Conservation (phyloP, 768 basidiomycete genomes). For the Amanita inopinata region DNA sequence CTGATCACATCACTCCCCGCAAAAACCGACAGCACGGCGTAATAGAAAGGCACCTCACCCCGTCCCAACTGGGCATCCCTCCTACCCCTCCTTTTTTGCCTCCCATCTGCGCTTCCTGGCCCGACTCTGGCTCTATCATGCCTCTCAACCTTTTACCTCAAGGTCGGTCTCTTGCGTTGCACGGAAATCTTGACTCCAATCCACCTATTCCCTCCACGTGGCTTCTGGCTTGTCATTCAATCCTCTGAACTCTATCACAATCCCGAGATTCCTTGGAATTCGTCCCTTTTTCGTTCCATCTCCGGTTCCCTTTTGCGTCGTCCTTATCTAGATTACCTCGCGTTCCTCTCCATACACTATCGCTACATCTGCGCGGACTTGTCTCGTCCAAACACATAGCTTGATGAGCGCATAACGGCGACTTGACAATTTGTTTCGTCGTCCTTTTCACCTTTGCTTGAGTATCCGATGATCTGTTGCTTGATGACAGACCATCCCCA, state of each 20-base stretch:
- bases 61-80: constrained; percentile 1
- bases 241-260: constrained; percentile 14
- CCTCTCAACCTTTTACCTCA: constrained; percentile 6
- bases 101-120: not conserved
- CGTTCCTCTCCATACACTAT: not conserved
- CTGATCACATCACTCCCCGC: constrained; percentile 21
- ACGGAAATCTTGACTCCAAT: not conserved
- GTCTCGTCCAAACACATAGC: not conserved
- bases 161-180: not conserved
- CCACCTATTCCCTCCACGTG: constrained; percentile 12
- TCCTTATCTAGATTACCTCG: not conserved
- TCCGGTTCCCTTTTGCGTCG: not conserved
- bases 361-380: constrained; percentile 4
- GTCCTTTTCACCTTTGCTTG: too few relatives aligned
- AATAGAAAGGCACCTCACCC: constrained; percentile 15
- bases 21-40: constrained; percentile 18
- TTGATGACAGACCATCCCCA: too few relatives aligned
- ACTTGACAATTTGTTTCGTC: too few relatives aligned
- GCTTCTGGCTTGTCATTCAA: constrained; percentile 1
- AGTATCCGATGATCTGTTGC: too few relatives aligned
- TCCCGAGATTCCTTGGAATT: constrained; percentile 20
- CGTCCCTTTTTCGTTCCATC: not conserved
- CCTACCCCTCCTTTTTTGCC: not conserved
- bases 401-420: not conserved
- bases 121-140: not conserved